A percentile compares a stretch with the other conserved stretches of the same genome.
Conservation (phyloP, 192 early-diverging fungal genomes). For the Diversispora eburnea region DNA sequence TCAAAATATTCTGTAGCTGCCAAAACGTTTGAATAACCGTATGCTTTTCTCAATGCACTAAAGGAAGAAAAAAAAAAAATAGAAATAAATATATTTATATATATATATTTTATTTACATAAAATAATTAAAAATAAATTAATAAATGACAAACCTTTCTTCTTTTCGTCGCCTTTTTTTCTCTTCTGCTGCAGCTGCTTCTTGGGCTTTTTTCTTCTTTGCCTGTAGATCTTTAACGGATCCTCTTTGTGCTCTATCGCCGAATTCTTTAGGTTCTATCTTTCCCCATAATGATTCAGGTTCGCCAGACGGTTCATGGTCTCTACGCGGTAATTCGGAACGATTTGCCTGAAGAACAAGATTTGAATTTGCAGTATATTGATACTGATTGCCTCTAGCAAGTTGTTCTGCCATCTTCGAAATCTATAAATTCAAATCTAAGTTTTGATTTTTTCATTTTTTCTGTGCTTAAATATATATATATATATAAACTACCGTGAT, state of each 20-base stretch:
- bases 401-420: conserved; percentile 57
- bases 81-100: neutral
- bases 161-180: conserved; percentile 54
- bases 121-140: neutral
- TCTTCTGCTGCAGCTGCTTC: conserved; percentile 46
- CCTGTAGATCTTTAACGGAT: conserved; percentile 58
- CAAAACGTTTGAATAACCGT: conserved; percentile 72
- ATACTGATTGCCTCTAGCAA: conserved; percentile 67
- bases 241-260: conserved; percentile 74
- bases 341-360: conserved; percentile 89
- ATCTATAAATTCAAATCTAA: neutral
- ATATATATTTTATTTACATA: neutral
- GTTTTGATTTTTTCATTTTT: neutral
- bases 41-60: conserved; percentile 49
- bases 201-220: conserved; percentile 61
- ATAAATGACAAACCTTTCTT: conserved; percentile 46
- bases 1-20: conserved; percentile 87
- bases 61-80: conserved; percentile 1
- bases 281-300: conserved; percentile 85
- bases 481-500: too few relatives aligned
- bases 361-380: conserved; percentile 92
- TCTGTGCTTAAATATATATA: neutral
- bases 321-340: conserved; percentile 73
- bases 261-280: conserved; percentile 80
- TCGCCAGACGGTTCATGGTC: conserved; percentile 95